Evolutionary conservation across 495 filamentous ascomycete species (phyloP), one percentile per base, ranked within the genome.

Genomic region (Tirmania nivea): DNA sequence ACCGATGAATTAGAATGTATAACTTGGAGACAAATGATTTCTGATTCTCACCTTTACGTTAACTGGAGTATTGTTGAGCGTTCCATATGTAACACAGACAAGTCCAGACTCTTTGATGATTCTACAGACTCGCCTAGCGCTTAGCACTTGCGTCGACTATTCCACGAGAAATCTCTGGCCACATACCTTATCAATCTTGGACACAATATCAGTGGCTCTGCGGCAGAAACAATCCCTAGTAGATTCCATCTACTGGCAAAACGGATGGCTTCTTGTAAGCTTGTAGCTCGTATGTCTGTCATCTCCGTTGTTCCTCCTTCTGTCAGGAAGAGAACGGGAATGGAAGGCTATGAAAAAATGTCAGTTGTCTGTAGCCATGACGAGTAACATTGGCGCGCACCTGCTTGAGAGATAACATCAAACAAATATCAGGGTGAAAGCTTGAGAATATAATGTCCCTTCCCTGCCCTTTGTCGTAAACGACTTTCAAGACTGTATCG

Each of bases 351-450:
- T 12, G 25, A 31, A 31, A 45, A 31, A 35, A 9, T 45, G 17
- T 45, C 39, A 31, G 48, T 6, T 25, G 17, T 10, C 9, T 25
- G 50, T n/a, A 34, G 19, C 12, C 8, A 12, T 21, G 9, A 19
- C n/a, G 39, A 19, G 8, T n/a, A 25, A 10, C 14, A 34, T 55
- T 55, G 10, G 8, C 25, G 17, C 55, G 20, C 51, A 63, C 61
- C 69, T 86, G 92, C 72, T 99, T 99, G 73, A 94, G 89, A 54
- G 83, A 88, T 45, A 96, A 70, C 56, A 94, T 72, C 19, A 99
- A 73, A 61, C 92, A 99, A 37, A 96, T 84, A 55, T 96, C 92
- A 6, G 92, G 92, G 67, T 94, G 90, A 71, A 99, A 99, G 59
- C 79, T 85, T 54, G 82, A 88, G 71, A 99, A 99, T 56, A 96